Conservation (phyloP, 164 flowering plant species). For the Dillenia suffruticosa region DNA sequence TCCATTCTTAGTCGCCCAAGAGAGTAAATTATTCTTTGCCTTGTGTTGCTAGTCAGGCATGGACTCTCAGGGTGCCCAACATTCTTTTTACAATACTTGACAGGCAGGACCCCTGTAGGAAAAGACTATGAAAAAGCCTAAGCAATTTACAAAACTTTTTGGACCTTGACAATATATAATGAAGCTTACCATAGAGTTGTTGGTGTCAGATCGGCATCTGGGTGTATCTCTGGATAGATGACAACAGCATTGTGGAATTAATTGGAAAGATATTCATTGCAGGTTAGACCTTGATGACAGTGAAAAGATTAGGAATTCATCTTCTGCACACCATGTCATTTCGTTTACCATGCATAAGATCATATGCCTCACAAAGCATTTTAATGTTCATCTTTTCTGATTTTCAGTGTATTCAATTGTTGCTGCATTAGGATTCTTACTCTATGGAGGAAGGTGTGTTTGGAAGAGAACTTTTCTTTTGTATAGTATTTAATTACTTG, state of each 20-base stretch:
- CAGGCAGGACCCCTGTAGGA: too few species aligned
- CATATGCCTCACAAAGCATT: background rate
- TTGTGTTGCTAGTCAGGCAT: too few species aligned
- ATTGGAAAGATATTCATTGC: conserved; percentile 84
- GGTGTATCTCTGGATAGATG: conserved; percentile 83
- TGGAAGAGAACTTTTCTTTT: background rate
- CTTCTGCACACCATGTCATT: background rate
- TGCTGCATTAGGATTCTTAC: conserved; percentile 81
- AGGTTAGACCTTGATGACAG: conserved; percentile 36
- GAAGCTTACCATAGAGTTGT: background rate
- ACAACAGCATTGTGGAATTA: conserved; percentile 54
- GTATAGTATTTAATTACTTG: background rate
- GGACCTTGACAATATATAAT: too few species aligned
- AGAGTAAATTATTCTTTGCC: too few species aligned
- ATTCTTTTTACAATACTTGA: too few species aligned
- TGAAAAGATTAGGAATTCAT: background rate
- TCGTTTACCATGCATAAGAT: background rate
- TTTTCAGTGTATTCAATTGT: conserved; percentile 68
- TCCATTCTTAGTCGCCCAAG: too few species aligned
- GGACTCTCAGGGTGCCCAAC: too few species aligned
- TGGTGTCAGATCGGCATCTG: conserved; percentile 72
- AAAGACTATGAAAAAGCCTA: too few species aligned
- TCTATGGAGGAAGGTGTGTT: conserved; percentile 88
- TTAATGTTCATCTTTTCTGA: conserved; percentile 24
- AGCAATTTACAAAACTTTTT: too few species aligned